Conservation (phyloP, 495 filamentous ascomycete genomes). For the Hypoxylon intermedium region DNA sequence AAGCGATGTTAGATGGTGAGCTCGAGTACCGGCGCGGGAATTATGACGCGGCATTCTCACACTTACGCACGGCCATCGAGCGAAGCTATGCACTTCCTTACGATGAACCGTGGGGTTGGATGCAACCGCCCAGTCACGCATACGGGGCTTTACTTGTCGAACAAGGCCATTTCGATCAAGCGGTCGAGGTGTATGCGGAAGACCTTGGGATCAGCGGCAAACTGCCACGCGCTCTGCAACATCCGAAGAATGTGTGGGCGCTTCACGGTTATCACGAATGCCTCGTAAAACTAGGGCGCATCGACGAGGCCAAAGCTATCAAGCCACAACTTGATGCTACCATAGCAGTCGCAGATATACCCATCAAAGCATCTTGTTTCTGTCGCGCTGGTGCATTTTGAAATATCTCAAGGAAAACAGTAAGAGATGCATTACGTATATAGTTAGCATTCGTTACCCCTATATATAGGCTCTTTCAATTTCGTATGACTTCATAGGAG, state of each 20-base stretch:
- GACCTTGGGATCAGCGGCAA: slow-evolving; percentile 66
- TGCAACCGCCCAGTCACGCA: slow-evolving; percentile 71
- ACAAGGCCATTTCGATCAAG: slow-evolving; percentile 63
- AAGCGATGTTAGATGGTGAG: slow-evolving; percentile 72
- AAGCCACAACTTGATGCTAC: slow-evolving; percentile 58
- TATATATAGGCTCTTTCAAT: too few relatives aligned
- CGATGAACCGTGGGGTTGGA: slow-evolving; percentile 75
- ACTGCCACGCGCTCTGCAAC: slow-evolving; percentile 63
- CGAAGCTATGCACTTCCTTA: slow-evolving; percentile 66
- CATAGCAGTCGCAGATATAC: slow-evolving; percentile 64
- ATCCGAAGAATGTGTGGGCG: slow-evolving; percentile 73
- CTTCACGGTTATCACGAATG: slow-evolving; percentile 73
- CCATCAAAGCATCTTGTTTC: slow-evolving; percentile 66
- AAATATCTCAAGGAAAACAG: neutral
- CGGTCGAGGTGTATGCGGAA: slow-evolving; percentile 61
- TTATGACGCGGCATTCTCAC: slow-evolving; percentile 59
- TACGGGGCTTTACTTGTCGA: slow-evolving; percentile 69
- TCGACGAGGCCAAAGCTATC: slow-evolving; percentile 58
- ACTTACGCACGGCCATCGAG: slow-evolving; percentile 59
- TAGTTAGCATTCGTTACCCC: neutral
- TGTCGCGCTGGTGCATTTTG: slow-evolving; percentile 53
- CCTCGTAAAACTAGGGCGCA: slow-evolving; percentile 56
- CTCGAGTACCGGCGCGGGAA: slow-evolving; percentile 68
- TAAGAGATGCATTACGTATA: neutral
- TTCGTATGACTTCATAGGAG: too few relatives aligned